Percentiles rank a stretch among this genome's conserved stretches.
phyloP scores from a whole-genome alignment of 306 rosid genomes.

The Cajanus cajan region DNA sequence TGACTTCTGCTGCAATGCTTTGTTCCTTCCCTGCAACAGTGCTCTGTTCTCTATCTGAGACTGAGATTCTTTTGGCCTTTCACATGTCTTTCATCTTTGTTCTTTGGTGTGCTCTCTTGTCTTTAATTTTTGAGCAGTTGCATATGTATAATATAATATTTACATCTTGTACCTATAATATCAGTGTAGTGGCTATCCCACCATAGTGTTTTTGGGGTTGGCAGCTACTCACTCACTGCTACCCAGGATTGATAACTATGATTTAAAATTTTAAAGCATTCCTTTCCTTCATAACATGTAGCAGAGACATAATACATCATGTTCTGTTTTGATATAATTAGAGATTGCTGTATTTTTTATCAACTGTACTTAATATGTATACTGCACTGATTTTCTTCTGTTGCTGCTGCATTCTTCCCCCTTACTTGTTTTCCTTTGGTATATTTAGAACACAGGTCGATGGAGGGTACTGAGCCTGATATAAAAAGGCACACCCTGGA shows the following conservation, averaged over 20 bases:
- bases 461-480: constrained; percentile 37
- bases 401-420: background rate
- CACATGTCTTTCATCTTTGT: background rate
- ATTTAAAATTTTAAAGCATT: background rate
- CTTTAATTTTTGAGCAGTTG: background rate
- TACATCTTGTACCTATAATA: background rate
- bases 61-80: background rate
- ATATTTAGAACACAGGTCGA: constrained; percentile 31
- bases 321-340: background rate
- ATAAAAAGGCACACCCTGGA: constrained; percentile 18
- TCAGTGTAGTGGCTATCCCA: background rate
- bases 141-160: background rate
- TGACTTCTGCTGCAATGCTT: background rate
- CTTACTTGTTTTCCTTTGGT: background rate
- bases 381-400: background rate
- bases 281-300: background rate
- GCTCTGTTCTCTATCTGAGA: background rate
- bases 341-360: background rate
- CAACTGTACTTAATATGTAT: background rate
- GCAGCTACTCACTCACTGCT: background rate
- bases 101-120: background rate
- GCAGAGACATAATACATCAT: background rate
- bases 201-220: background rate
- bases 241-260: background rate
- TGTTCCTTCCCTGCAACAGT: background rate